Evolutionary conservation across 768 basidiomycete genomes (phyloP).

Genomic region (Serendipita vermifera): DNA sequence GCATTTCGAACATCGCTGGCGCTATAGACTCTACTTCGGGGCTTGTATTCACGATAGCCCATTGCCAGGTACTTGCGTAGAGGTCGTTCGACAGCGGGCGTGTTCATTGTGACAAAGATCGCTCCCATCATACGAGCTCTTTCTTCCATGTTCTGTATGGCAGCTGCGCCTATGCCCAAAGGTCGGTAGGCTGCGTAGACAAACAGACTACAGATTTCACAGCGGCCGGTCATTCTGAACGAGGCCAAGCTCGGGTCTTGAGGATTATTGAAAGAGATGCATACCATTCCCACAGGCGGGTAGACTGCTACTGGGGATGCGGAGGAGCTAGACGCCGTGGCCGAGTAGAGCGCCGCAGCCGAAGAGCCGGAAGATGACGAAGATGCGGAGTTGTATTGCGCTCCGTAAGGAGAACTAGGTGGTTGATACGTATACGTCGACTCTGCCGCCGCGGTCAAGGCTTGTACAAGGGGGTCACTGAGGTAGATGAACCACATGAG

Average conservation of each 20-base stretch:
- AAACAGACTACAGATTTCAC: constrained; percentile 1
- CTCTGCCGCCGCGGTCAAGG: too few relatives aligned
- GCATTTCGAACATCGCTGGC: neutral
- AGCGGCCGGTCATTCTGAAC: neutral
- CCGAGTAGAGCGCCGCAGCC: neutral
- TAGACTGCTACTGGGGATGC: neutral
- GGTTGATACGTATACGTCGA: too few relatives aligned
- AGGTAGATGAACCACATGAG: constrained; percentile 1
- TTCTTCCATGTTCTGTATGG: neutral
- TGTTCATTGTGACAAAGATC: neutral
- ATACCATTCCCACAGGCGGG: neutral
- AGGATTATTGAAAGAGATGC: neutral
- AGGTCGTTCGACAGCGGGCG: neutral
- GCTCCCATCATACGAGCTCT: constrained; percentile 1
- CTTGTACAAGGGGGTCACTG: neutral
- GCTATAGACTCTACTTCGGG: neutral
- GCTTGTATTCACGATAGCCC: neutral
- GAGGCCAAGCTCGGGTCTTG: neutral
- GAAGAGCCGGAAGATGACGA: neutral
- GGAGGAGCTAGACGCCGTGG: neutral
- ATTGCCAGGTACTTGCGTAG: neutral
- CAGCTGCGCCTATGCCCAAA: neutral
- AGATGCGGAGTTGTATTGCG: neutral
- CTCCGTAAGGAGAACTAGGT: neutral
- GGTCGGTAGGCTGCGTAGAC: neutral